Percentiles rank a stretch among this genome's conserved stretches.
Evolutionary conservation across 2,329 filamentous ascomycete genomes (phyloP).

Genomic region (Fusarium veterinarium): DNA sequence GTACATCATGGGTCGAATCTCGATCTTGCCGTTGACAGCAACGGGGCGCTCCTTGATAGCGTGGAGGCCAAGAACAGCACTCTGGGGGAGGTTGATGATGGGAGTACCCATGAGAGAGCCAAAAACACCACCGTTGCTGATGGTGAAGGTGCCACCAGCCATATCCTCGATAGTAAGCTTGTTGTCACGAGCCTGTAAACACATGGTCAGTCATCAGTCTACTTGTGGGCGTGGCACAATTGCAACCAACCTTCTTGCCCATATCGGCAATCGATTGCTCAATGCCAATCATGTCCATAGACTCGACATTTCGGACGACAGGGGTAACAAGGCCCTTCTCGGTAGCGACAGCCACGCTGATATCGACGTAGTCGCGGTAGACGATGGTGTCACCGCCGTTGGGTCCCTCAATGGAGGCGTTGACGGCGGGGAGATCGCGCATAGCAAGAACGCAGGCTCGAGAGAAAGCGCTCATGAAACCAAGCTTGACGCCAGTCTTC

Average conservation of each 20-base stretch:
- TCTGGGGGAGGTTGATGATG: conserved; percentile 97
- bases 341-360: conserved; percentile 96
- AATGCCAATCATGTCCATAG: conserved; percentile 87
- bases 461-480: conserved; percentile 99
- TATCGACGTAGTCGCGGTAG: conserved; percentile 97
- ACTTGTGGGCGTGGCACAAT: neutral
- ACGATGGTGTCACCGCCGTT: conserved; percentile 97
- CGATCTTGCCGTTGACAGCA: conserved; percentile 91
- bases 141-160: conserved; percentile 98
- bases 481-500: conserved; percentile 96
- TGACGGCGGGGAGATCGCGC: conserved; percentile 93
- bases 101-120: conserved; percentile 97
- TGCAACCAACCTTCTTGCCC: conserved; percentile 82
- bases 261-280: conserved; percentile 93
- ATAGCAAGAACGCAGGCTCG: conserved; percentile 90
- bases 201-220: neutral
- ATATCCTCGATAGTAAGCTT: conserved; percentile 99
- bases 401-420: conserved; percentile 95
- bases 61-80: conserved; percentile 90
- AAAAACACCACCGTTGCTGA: conserved; percentile 97
- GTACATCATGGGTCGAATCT: conserved; percentile 99
- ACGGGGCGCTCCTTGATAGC: conserved; percentile 96
- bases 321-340: conserved; percentile 98
- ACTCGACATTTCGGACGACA: conserved; percentile 92
- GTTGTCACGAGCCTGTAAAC: conserved; percentile 79